These are phyloP conservation scores for Penicillium italicum DNA, from an alignment of 2,329 filamentous ascomycete genomes.

Conservation along the genomic window DNA sequence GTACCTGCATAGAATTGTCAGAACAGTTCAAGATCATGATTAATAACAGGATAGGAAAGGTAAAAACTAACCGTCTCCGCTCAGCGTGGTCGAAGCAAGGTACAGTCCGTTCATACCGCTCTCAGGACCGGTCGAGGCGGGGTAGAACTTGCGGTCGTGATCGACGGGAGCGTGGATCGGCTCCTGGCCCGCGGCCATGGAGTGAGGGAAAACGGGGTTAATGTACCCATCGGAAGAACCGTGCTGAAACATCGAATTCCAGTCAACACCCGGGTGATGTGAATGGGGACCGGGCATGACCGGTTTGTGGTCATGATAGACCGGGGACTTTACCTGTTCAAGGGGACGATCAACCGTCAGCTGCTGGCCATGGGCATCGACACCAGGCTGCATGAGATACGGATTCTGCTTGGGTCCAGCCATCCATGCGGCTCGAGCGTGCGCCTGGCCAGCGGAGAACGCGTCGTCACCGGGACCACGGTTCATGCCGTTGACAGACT, in stretches of 20 bases:
- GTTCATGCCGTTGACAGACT: conserved; percentile 42
- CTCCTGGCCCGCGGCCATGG: conserved; percentile 66
- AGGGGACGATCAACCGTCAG: conserved; percentile 45
- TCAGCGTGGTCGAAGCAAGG: conserved; percentile 46
- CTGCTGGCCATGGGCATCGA: conserved; percentile 41
- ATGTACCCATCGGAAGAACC: conserved; percentile 65
- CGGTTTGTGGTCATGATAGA: conserved; percentile 41
- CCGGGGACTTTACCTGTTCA: conserved; percentile 44
- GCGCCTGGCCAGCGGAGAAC: conserved; percentile 36
- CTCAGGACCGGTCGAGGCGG: conserved; percentile 45
- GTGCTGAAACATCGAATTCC: conserved; percentile 74
- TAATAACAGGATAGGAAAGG: conserved; percentile 16
- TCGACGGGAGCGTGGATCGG: conserved; percentile 63
- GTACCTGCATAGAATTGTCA: conserved; percentile 50
- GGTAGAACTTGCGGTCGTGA: conserved; percentile 54
- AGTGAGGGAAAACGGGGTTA: conserved; percentile 60
- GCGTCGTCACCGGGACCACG: conserved; percentile 38
- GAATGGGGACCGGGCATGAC: conserved; percentile 61
- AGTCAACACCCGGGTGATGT: conserved; percentile 63
- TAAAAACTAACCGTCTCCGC: conserved; percentile 43
- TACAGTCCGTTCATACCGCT: conserved; percentile 48
- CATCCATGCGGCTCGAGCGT: conserved; percentile 43
- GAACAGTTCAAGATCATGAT: conserved; percentile 41
- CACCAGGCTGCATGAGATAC: conserved; percentile 43
- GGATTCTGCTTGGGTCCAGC: conserved; percentile 45